Conservation (phyloP, 352 stramenopile species). For the Phytophthora tentaculata region DNA sequence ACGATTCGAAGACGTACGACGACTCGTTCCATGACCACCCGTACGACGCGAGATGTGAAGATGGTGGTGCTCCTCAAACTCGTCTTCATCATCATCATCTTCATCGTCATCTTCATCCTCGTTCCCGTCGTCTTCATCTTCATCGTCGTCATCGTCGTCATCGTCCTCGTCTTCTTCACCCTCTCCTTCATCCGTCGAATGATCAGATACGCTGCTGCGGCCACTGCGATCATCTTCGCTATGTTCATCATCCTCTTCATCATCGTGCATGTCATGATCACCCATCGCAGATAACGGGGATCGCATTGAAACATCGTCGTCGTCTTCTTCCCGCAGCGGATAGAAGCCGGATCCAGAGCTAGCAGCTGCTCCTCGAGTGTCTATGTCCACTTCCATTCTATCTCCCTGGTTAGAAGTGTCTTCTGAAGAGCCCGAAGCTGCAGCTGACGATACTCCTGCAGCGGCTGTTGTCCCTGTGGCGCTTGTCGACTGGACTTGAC, state of each 20-base stretch:
- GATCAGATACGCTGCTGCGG: slow-evolving; percentile 60
- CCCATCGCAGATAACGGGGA: slow-evolving; percentile 51
- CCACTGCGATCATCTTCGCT: slow-evolving; percentile 70
- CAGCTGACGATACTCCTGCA: slow-evolving; percentile 3
- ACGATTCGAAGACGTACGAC: slow-evolving; percentile 47
- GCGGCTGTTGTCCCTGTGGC: background rate
- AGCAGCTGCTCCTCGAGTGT: slow-evolving; percentile 5
- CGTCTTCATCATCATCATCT: slow-evolving; percentile 64
- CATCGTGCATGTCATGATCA: slow-evolving; percentile 69
- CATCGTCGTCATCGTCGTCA: slow-evolving; percentile 69
- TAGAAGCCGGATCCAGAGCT: slow-evolving; percentile 26
- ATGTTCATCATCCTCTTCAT: slow-evolving; percentile 45
- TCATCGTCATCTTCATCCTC: slow-evolving; percentile 70
- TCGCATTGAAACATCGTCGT: slow-evolving; percentile 74
- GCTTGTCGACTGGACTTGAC: background rate
- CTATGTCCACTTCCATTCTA: slow-evolving; percentile 8
- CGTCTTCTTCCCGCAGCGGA: slow-evolving; percentile 35
- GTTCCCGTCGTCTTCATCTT: slow-evolving; percentile 71
- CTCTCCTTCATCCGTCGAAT: slow-evolving; percentile 57
- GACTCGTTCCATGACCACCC: slow-evolving; percentile 34
- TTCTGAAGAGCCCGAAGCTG: slow-evolving; percentile 3
- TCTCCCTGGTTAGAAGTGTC: background rate
- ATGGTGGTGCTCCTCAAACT: slow-evolving; percentile 66
- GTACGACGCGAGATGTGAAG: slow-evolving; percentile 58
- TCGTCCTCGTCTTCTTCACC: slow-evolving; percentile 61